These are phyloP conservation scores for Leccinum imitatum DNA, from an alignment of 768 basidiomycete genomes.

Conservation along the genomic window DNA sequence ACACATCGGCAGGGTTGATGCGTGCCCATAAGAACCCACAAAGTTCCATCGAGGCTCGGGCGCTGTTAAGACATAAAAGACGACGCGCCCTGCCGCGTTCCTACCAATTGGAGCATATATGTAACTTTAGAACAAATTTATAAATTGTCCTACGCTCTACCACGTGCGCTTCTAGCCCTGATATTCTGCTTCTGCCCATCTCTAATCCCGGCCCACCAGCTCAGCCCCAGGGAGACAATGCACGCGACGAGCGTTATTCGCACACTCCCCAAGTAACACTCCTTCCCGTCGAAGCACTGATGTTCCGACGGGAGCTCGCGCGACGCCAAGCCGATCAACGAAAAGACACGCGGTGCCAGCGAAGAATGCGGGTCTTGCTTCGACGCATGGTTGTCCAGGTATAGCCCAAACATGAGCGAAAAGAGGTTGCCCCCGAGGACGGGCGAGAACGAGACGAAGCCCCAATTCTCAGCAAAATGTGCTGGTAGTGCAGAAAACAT, in stretches of 20 bases:
- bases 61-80: no score
- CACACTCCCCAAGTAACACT: conserved; percentile 61
- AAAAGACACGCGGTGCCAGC: not conserved
- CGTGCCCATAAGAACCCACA: no score
- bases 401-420: conserved; percentile 79
- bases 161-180: conserved; percentile 1
- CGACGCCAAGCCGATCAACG: not conserved
- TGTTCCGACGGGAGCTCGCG: conserved; percentile 33
- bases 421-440: conserved; percentile 80
- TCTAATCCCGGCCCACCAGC: conserved; percentile 38
- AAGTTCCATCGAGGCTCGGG: no score
- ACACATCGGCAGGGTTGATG: no score
- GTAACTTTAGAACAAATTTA: no score
- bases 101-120: no score
- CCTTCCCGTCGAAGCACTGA: conserved; percentile 55
- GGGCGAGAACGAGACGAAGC: conserved; percentile 71
- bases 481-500: conserved; percentile 34
- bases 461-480: conserved; percentile 87
- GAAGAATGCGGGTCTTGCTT: conserved; percentile 1
- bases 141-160: not conserved
- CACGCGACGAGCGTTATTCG: conserved; percentile 44
- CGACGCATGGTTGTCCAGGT: conserved; percentile 70
- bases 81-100: no score
- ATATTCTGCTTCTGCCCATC: conserved; percentile 22
- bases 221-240: conserved; percentile 35